A percentile compares a stretch with the other conserved stretches of the same genome.
Conservation (phyloP, 2,329 filamentous ascomycete species). For the Aspergillus quadrilineatus region DNA sequence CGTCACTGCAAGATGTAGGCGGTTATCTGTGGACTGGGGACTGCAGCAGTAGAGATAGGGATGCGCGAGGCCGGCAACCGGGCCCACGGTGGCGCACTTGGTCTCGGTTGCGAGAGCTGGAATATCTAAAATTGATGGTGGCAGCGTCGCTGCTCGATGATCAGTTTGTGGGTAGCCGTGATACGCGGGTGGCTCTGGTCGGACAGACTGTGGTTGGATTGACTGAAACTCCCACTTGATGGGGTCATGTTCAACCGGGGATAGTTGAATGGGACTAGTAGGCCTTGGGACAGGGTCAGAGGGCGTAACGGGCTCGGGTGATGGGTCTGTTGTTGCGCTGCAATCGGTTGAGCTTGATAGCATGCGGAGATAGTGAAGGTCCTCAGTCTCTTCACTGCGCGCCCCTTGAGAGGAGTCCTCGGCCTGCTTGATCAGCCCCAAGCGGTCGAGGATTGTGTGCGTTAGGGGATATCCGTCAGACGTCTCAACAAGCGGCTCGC, state of each 20-base stretch:
- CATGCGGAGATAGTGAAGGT: conserved; percentile 37
- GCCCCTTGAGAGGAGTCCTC: conserved; percentile 40
- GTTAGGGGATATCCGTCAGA: conserved; percentile 43
- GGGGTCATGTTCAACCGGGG: conserved; percentile 14
- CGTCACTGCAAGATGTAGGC: conserved; percentile 20
- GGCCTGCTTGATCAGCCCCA: conserved; percentile 45
- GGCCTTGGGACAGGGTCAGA: conserved; percentile 30
- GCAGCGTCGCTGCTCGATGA: conserved; percentile 25
- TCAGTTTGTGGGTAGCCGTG: conserved; percentile 22
- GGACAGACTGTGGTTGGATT: conserved; percentile 13
- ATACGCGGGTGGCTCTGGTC: conserved; percentile 16
- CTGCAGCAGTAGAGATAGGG: conserved; percentile 25
- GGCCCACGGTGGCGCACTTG: conserved; percentile 16
- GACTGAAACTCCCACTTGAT: conserved; percentile 32
- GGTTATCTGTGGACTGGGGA: conserved; percentile 4
- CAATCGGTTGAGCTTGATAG: conserved; percentile 38
- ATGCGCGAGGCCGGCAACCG: conserved; percentile 18
- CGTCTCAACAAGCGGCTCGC: conserved; percentile 40
- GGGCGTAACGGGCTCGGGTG: conserved; percentile 37
- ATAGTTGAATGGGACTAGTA: conserved; percentile 22
- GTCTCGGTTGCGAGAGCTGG: conserved; percentile 15
- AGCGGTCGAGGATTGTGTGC: conserved; percentile 43
- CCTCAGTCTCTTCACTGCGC: conserved; percentile 34
- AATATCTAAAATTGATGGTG: conserved; percentile 19
- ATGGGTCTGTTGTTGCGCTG: conserved; percentile 39